Conservation (phyloP, 2,329 filamentous ascomycete species). For the Aspergillus fumigatiaffinis region DNA sequence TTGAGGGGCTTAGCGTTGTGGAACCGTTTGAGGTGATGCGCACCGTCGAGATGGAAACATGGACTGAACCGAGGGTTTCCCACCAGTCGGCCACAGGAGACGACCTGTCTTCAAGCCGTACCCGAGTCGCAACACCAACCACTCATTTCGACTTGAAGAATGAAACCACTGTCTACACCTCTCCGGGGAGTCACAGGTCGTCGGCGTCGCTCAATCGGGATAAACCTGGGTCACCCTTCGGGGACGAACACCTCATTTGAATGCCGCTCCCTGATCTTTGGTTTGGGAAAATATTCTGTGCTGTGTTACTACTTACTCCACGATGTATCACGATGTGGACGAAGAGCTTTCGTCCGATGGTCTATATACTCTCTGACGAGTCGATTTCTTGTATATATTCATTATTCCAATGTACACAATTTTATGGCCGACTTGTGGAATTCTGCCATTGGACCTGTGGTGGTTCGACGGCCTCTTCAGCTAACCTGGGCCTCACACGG, state of each 20-base stretch:
- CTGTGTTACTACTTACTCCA: background rate
- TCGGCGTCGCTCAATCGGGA: slow-evolving; percentile 10
- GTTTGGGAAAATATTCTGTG: background rate
- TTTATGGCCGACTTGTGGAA: background rate
- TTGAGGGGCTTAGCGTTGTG: slow-evolving; percentile 12
- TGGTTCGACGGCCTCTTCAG: background rate
- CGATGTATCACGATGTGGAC: background rate
- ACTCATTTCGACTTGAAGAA: slow-evolving; percentile 18
- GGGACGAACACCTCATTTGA: background rate
- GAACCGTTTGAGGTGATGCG: slow-evolving; percentile 30
- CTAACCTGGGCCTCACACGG: background rate
- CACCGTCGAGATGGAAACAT: slow-evolving; percentile 35
- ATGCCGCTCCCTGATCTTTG: background rate
- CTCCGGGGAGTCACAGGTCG: slow-evolving; percentile 22
- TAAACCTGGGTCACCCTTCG: slow-evolving; percentile 1
- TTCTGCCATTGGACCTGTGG: background rate
- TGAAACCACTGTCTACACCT: slow-evolving; percentile 12
- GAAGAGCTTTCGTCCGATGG: background rate
- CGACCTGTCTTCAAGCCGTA: slow-evolving; percentile 14
- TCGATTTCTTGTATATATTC: background rate
- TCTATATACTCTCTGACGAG: background rate
- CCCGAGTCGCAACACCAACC: slow-evolving; percentile 10
- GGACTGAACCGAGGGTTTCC: slow-evolving; percentile 21
- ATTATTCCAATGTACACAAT: background rate
- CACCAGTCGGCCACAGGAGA: slow-evolving; percentile 10